Percentiles rank a stretch among this genome's conserved stretches.
Evolutionary conservation across 257 asterid species (phyloP).

Genomic region (Solanum commersonii): DNA sequence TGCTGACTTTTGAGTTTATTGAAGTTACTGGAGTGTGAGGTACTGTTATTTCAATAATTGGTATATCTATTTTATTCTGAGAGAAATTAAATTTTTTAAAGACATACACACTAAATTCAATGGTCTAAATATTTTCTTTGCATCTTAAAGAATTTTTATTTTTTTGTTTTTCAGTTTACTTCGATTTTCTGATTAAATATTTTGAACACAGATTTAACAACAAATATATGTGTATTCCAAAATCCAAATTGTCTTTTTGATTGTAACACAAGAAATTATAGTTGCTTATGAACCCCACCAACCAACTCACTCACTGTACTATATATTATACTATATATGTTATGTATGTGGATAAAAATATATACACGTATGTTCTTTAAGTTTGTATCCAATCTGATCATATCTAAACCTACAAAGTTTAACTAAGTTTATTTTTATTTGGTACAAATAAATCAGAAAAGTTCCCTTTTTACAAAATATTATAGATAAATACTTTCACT

Average conservation of each 20-base stretch:
- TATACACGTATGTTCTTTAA: neutral
- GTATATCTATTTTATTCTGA: neutral
- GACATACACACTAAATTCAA: no score
- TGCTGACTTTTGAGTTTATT: neutral
- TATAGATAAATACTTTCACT: neutral
- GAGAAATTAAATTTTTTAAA: no score
- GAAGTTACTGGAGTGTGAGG: neutral
- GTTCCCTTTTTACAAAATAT: neutral
- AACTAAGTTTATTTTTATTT: neutral
- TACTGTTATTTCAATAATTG: no score
- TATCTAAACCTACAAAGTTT: neutral
- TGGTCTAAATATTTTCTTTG: neutral
- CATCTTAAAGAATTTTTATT: neutral
- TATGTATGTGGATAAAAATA: neutral
- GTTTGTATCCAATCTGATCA: neutral
- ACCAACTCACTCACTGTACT: neutral
- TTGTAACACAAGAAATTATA: neutral
- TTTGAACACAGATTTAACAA: neutral
- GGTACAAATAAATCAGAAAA: neutral
- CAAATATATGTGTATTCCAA: neutral
- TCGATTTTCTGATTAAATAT: neutral
- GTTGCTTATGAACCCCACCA: neutral
- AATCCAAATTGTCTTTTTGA: neutral
- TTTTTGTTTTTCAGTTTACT: neutral
- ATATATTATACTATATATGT: neutral